Conservation (phyloP, 2,329 filamentous ascomycete genomes). For the Aureobasidium sp. region DNA sequence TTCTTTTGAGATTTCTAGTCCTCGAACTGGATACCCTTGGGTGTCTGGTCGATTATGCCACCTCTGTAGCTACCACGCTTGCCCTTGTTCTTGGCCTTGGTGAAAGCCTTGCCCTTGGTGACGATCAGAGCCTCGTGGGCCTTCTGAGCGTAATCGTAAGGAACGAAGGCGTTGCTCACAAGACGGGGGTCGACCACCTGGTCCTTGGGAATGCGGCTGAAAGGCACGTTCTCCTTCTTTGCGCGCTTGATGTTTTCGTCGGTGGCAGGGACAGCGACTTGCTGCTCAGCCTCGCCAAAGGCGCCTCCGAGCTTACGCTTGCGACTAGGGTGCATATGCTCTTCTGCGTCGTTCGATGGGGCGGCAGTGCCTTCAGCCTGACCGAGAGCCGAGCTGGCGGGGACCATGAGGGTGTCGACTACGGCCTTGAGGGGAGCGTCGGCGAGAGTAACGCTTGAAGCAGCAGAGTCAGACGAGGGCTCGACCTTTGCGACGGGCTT, state of each 20-base stretch:
- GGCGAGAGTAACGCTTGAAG: conserved; percentile 26
- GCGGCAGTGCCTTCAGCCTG: conserved; percentile 18
- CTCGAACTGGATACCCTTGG: conserved; percentile 90
- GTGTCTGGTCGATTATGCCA: conserved; percentile 73
- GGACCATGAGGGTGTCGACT: conserved; percentile 13
- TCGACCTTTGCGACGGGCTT: neutral
- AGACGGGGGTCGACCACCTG: conserved; percentile 60
- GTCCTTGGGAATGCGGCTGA: conserved; percentile 66
- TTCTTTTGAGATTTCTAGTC: conserved; percentile 45
- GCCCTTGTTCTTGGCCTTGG: conserved; percentile 96
- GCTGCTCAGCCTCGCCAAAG: conserved; percentile 20
- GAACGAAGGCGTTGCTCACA: conserved; percentile 69
- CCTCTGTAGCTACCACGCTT: conserved; percentile 75
- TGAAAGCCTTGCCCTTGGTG: conserved; percentile 93
- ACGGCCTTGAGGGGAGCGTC: conserved; percentile 8
- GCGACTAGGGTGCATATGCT: conserved; percentile 31
- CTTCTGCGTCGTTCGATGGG: conserved; percentile 19
- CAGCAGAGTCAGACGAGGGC: conserved; percentile 35
- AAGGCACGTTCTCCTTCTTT: conserved; percentile 57
- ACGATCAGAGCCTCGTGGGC: conserved; percentile 83
- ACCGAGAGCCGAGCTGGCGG: conserved; percentile 21
- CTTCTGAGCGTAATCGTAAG: conserved; percentile 79
- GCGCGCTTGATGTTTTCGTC: conserved; percentile 22
- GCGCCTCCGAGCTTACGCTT: conserved; percentile 35
- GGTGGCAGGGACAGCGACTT: conserved; percentile 5